Evolutionary conservation across 2,329 filamentous ascomycete species (phyloP).

Genomic region (Diaporthe batatas): DNA sequence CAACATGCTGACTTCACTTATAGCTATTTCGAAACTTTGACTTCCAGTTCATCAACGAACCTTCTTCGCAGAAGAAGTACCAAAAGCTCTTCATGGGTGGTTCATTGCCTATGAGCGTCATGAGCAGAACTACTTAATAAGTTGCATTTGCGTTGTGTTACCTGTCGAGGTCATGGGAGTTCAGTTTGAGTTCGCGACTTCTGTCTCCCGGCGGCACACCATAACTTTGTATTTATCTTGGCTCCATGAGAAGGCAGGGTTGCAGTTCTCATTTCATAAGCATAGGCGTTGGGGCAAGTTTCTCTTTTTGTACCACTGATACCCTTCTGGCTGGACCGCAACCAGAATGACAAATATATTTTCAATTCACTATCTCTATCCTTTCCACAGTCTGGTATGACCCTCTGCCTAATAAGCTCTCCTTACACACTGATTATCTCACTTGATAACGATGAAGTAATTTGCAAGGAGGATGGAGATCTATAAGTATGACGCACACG

Average conservation of each 20-base stretch:
- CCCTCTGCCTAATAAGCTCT: too few relatives aligned
- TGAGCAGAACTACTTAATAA: neutral
- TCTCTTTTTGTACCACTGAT: slow-evolving; percentile 9
- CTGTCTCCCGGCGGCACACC: too few relatives aligned
- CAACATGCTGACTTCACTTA: neutral
- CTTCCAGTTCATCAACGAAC: neutral
- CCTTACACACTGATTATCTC: neutral
- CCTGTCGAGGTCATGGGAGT: neutral
- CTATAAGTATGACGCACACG: neutral
- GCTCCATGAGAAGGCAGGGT: neutral
- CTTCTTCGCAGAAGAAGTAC: slow-evolving; percentile 19
- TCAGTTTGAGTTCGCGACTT: neutral
- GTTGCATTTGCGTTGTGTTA: neutral
- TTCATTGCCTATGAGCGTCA: slow-evolving; percentile 27
- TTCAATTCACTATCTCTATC: too few relatives aligned
- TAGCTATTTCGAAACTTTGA: slow-evolving; percentile 33
- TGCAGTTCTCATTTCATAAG: neutral
- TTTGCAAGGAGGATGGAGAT: neutral
- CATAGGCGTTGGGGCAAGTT: neutral
- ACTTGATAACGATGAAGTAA: neutral
- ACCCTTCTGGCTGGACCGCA: slow-evolving; percentile 21
- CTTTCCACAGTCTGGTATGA: neutral
- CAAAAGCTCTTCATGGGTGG: slow-evolving; percentile 14
- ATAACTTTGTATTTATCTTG: neutral
- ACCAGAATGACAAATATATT: neutral